Conservation (phyloP, 768 basidiomycete species). For the Termitomyces sp. region DNA sequence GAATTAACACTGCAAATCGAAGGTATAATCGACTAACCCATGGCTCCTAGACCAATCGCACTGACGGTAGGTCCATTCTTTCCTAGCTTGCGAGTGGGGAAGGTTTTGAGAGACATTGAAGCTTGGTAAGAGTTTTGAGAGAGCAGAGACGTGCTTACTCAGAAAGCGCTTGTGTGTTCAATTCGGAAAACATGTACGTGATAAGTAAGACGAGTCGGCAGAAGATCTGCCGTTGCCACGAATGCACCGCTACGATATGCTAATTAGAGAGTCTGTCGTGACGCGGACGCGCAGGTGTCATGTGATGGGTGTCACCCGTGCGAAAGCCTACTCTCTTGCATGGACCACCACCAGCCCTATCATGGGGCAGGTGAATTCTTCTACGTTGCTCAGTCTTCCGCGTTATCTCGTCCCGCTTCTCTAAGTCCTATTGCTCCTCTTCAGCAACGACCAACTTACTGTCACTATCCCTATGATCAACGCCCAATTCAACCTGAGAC, state of each 20-base stretch:
- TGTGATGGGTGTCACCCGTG: neutral
- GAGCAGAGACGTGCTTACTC: neutral
- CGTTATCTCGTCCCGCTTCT: neutral
- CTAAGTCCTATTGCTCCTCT: neutral
- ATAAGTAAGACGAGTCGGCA: too few species aligned
- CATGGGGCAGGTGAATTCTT: slow-evolving; percentile 3
- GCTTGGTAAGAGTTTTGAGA: neutral
- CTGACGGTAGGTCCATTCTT: slow-evolving; percentile 21
- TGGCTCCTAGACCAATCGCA: slow-evolving; percentile 22
- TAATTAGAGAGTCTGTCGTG: too few species aligned
- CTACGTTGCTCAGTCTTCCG: slow-evolving; percentile 1
- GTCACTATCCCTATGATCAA: neutral
- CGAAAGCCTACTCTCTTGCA: neutral
- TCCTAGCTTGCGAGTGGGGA: slow-evolving; percentile 20
- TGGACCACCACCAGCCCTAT: slow-evolving; percentile 13
- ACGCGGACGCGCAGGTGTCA: neutral
- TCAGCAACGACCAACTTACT: neutral
- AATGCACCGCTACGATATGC: too few species aligned
- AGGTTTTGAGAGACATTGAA: slow-evolving; percentile 3
- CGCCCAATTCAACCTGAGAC: neutral
- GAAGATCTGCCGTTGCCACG: too few species aligned
- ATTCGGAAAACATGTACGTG: too few species aligned
- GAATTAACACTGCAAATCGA: too few species aligned
- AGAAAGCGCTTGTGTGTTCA: too few species aligned
- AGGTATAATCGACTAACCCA: slow-evolving; percentile 12